Percentiles rank a stretch among this genome's conserved stretches.
These are phyloP conservation scores for Fusarium goolgardi DNA, from an alignment of 2,329 filamentous ascomycete species.

Conservation along the genomic window DNA sequence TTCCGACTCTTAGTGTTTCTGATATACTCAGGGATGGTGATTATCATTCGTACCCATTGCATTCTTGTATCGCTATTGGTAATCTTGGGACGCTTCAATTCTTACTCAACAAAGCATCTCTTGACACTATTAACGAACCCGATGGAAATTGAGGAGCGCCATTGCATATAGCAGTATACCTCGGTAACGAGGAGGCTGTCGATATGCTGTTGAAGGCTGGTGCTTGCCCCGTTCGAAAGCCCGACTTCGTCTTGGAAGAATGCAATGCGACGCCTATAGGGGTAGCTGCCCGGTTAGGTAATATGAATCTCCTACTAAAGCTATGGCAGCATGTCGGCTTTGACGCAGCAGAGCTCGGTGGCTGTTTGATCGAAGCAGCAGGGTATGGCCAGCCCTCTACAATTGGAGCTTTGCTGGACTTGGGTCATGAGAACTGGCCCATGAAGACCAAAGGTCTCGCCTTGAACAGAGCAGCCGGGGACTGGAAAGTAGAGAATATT, in stretches of 20 bases:
- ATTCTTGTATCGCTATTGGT: not conserved
- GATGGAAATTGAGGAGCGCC: not conserved
- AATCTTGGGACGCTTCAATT: constrained; percentile 1
- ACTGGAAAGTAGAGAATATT: not conserved
- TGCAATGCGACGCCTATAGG: not conserved
- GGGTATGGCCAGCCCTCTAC: not conserved
- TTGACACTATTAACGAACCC: not conserved
- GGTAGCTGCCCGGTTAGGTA: not conserved
- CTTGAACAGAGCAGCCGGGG: not conserved
- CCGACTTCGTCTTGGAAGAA: not conserved
- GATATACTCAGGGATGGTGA: not conserved
- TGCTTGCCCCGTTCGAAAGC: not conserved
- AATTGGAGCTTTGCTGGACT: not conserved
- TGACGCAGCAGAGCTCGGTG: not conserved
- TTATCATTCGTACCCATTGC: not conserved
- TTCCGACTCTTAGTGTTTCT: not conserved
- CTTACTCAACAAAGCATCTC: not conserved
- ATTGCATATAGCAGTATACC: not conserved
- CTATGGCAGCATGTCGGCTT: not conserved
- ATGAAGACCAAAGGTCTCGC: not conserved
- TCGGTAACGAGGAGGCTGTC: not conserved
- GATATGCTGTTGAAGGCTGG: not conserved
- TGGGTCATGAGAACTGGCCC: not conserved
- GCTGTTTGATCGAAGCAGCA: not conserved
- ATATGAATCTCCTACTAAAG: not conserved